phyloP scores from a whole-genome alignment of 495 filamentous ascomycete species.

The Aspergillus egyptiacus region DNA sequence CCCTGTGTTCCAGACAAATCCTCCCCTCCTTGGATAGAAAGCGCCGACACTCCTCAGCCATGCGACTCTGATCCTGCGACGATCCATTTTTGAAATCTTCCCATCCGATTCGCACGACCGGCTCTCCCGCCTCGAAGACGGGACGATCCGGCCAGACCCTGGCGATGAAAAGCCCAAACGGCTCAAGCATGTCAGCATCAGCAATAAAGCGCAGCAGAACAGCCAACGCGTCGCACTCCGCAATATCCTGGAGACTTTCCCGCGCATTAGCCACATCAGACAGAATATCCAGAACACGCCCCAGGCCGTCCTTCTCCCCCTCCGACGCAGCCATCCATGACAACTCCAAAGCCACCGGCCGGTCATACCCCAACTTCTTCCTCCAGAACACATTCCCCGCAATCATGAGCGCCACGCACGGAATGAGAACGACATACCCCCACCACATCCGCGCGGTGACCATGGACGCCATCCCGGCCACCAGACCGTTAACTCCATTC shows the following conservation, averaged over 20 bases:
- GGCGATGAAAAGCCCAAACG: neutral
- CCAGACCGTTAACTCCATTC: slow-evolving; percentile 38
- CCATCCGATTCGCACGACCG: neutral
- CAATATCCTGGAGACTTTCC: neutral
- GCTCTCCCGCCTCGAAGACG: neutral
- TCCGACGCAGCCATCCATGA: neutral
- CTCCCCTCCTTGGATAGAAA: neutral
- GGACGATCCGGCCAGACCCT: neutral
- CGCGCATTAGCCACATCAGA: neutral
- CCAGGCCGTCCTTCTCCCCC: neutral
- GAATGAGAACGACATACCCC: slow-evolving; percentile 45
- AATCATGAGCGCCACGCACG: slow-evolving; percentile 40
- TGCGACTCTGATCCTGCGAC: neutral
- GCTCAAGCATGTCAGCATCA: neutral
- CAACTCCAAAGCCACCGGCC: slow-evolving; percentile 14
- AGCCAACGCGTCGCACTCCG: neutral
- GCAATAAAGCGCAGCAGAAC: neutral
- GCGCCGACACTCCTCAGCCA: neutral
- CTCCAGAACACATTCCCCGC: slow-evolving; percentile 44
- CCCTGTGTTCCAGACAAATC: neutral
- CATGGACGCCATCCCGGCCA: slow-evolving; percentile 46
- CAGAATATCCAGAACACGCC: neutral
- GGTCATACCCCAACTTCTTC: slow-evolving; percentile 40
- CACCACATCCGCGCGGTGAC: slow-evolving; percentile 45
- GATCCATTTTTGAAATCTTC: neutral